Conservation (phyloP, 2,329 filamentous ascomycete species). For the Herpotrichia juniperi region DNA sequence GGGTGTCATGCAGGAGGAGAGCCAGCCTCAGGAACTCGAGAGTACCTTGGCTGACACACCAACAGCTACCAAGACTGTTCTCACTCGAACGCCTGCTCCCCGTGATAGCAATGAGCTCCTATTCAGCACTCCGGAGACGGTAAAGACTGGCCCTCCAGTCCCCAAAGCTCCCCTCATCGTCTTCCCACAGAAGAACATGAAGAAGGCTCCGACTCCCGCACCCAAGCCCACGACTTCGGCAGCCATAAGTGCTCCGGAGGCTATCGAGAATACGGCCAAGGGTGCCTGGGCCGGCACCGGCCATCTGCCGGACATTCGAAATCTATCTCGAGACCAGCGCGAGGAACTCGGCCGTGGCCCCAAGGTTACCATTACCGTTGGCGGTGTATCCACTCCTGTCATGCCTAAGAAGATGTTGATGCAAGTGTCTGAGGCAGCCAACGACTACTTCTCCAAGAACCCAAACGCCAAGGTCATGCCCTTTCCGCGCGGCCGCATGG, state of each 20-base stretch:
- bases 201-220: conserved; percentile 1
- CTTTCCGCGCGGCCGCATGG: conserved; percentile 23
- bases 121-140: conserved; percentile 21
- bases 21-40: background rate
- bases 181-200: conserved; percentile 23
- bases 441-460: conserved; percentile 24
- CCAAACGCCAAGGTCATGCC: conserved; percentile 17
- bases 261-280: background rate
- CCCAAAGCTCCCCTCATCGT: conserved; percentile 24
- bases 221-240: background rate
- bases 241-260: background rate
- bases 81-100: background rate
- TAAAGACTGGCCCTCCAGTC: conserved; percentile 24
- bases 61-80: background rate
- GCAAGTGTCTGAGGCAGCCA: conserved; percentile 31
- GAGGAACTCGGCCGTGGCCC: conserved; percentile 25
- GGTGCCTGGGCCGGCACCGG: background rate
- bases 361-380: conserved; percentile 24
- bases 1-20: background rate
- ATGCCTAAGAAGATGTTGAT: conserved; percentile 34
- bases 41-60: background rate
- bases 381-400: conserved; percentile 12
- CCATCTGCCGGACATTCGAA: conserved; percentile 22
- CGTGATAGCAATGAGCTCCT: background rate
- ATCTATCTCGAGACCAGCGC: conserved; percentile 27